Evolutionary conservation across 352 stramenopile genomes (phyloP).

Genomic region (Elongisporangium prolatum): DNA sequence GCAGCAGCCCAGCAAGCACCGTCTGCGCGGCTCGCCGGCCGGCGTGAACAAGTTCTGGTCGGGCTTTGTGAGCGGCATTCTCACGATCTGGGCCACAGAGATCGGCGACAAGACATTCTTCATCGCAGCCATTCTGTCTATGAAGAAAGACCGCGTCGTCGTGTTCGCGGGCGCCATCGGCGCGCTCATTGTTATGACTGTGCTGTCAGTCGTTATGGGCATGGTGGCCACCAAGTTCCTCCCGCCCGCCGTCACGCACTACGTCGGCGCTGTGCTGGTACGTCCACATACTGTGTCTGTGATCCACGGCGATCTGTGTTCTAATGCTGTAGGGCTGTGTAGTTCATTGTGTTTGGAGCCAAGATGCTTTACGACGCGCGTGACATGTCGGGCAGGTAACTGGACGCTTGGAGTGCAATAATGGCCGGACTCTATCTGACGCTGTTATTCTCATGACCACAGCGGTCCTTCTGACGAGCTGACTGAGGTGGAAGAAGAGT

Average conservation of each 20-base stretch:
- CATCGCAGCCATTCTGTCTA: conserved; percentile 96
- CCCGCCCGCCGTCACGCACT: conserved; percentile 93
- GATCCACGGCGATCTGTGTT: conserved; percentile 1
- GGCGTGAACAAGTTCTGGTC: conserved; percentile 80
- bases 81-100: conserved; percentile 98
- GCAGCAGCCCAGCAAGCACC: conserved; percentile 10
- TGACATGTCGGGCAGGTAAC: conserved; percentile 74
- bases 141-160: conserved; percentile 94
- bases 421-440: conserved; percentile 1
- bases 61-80: conserved; percentile 85
- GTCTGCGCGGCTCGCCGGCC: conserved; percentile 22
- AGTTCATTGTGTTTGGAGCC: conserved; percentile 97
- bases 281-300: conserved; percentile 7
- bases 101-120: conserved; percentile 99
- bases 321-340: conserved; percentile 9
- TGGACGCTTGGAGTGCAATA: not conserved
- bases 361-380: conserved; percentile 91
- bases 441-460: not conserved
- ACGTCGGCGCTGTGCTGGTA: conserved; percentile 90
- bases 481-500: conserved; percentile 78
- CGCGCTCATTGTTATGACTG: conserved; percentile 96
- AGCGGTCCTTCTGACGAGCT: conserved; percentile 79
- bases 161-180: conserved; percentile 94
- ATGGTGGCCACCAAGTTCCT: conserved; percentile 95
- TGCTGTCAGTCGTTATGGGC: conserved; percentile 97